These are phyloP conservation scores for Cydonia oblonga DNA, from an alignment of 331 rosid species.

Conservation along the genomic window DNA sequence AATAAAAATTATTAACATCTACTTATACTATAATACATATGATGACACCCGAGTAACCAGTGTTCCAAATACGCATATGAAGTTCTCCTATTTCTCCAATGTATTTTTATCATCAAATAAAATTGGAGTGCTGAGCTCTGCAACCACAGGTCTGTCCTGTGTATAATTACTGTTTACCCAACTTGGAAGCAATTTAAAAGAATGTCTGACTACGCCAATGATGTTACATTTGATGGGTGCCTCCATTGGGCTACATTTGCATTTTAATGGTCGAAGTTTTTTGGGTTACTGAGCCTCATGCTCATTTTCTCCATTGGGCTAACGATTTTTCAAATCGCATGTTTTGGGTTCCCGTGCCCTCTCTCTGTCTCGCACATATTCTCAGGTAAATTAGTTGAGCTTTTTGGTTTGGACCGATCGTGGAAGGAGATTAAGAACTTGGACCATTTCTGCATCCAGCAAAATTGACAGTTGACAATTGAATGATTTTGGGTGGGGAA, in stretches of 20 bases:
- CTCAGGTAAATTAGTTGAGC: not conserved
- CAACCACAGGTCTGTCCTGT: not conserved
- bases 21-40: no score
- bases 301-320: conserved; percentile 10
- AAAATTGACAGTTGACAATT: not conserved
- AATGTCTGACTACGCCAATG: conserved; percentile 25
- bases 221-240: not conserved
- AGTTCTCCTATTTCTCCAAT: not conserved
- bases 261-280: not conserved
- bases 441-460: not conserved
- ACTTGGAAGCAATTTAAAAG: conserved; percentile 28
- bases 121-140: not conserved
- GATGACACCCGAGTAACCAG: not conserved
- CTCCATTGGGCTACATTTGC: not conserved
- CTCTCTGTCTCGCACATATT: not conserved
- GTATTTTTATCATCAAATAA: not conserved
- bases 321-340: not conserved
- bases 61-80: not conserved
- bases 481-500: not conserved
- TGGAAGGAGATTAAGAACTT: not conserved
- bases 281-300: conserved; percentile 41
- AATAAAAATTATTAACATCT: not conserved
- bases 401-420: not conserved
- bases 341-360: conserved; percentile 11
- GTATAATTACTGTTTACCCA: conserved; percentile 6